Base-by-base conservation (phyloP, 306 rosid species). In the Astragalus membranaceus region DNA sequence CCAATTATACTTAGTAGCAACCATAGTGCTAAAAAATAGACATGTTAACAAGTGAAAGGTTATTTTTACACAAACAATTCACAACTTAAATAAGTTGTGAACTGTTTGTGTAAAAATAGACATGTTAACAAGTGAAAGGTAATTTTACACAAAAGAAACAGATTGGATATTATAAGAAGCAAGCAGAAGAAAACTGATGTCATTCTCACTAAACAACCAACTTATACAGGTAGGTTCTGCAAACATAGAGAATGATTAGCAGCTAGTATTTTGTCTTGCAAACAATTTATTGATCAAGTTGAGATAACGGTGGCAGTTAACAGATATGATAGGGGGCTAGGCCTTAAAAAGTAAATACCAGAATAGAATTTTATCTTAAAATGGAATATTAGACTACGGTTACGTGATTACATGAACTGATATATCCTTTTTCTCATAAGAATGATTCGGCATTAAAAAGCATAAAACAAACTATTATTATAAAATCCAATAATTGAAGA, bases 1-100 rank as follows among this genome's bases (percentile, higher is more conserved):
- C 12, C 77, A 32, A 66, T 51, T 73, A 60, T 67, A 66, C 36
- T 30, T 67, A 58, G 64, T 29, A 26, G 57, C 61, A 44, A 26
- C 32, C 56, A 51, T 6, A 14, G 46, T 30, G 53, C 58, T 54
- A 58, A 37, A 61, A 62, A 46, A 4, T 20, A 75, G 16, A 49
- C 44, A 35, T 8, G 55, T 8, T 29, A 30, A 75, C 35, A 23
- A 43, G 20, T 41, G 53, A 50, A 50, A 13, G 56, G 29, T 41
- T 47, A 49, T 41, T 12, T 16, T 32, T 59, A 57, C 61, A 41
- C 59, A 55, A 29, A 65, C 8, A 16, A 10, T 72, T 44, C 36
- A 62, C 11, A 44, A n/a, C n/a, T n/a, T n/a, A n/a, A n/a, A 68
- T 43, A 29, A 20, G 12, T 59, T 59, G 69, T 4, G 8, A 55